phyloP scores from a whole-genome alignment of 2,329 filamentous ascomycete species.

The Dactylellina cionopaga region DNA sequence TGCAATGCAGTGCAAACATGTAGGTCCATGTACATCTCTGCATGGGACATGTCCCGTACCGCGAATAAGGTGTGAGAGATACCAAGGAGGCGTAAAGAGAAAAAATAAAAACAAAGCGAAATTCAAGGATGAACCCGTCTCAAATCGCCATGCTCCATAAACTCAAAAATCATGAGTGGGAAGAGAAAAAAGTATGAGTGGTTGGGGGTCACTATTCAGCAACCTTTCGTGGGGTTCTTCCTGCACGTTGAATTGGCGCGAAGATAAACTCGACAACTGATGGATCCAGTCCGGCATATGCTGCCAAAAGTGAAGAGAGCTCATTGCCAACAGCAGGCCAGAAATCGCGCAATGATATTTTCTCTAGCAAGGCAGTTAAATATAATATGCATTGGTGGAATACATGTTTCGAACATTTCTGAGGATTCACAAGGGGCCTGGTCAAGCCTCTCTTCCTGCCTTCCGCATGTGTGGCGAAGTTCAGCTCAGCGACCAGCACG shows the following conservation, averaged over 20 bases:
- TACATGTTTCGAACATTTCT: no score
- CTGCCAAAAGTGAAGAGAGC: slow-evolving; percentile 32
- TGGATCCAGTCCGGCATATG: neutral
- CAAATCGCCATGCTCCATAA: slow-evolving; percentile 15
- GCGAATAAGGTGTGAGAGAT: slow-evolving; percentile 13
- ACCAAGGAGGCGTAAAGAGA: slow-evolving; percentile 3
- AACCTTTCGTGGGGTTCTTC: slow-evolving; percentile 12
- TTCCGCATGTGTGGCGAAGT: slow-evolving; percentile 38
- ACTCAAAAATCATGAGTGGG: neutral
- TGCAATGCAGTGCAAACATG: no score
- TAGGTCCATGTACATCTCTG: no score
- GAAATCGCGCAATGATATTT: slow-evolving; percentile 44
- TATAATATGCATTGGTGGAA: no score
- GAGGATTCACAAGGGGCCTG: slow-evolving; percentile 27
- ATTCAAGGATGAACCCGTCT: slow-evolving; percentile 12
- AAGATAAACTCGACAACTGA: slow-evolving; percentile 10
- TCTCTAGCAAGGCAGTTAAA: no score
- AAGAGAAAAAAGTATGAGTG: neutral
- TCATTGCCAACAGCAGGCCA: slow-evolving; percentile 5
- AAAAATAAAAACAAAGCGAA: neutral
- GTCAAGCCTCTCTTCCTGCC: slow-evolving; percentile 39
- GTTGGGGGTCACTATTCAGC: slow-evolving; percentile 38
- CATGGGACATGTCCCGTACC: slow-evolving; percentile 6
- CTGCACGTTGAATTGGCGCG: slow-evolving; percentile 23
- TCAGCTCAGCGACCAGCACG: slow-evolving; percentile 12